Evolutionary conservation across 139 green algal genomes (phyloP).

Genomic region (Ettlia oleoabundans): DNA sequence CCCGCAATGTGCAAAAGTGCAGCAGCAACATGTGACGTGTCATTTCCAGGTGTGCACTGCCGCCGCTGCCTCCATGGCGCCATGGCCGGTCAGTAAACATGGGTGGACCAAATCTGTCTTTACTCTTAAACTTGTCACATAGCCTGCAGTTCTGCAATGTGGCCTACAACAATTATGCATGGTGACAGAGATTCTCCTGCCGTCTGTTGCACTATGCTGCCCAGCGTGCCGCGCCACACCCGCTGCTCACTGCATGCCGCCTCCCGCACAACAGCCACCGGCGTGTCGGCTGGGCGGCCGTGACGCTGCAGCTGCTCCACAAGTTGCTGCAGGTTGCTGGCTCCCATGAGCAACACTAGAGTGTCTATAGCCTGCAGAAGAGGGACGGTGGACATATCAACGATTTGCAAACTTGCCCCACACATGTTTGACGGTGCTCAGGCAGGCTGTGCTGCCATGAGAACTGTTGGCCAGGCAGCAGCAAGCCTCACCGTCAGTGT

Average conservation of each 20-base stretch:
- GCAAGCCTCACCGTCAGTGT: constrained; percentile 25
- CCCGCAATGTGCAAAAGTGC: background rate
- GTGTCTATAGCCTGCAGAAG: constrained; percentile 11
- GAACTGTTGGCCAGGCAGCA: too few relatives aligned
- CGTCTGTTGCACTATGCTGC: constrained; percentile 43
- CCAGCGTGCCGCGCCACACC: constrained; percentile 60
- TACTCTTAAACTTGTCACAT: too few relatives aligned
- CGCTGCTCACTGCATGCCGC: constrained; percentile 57
- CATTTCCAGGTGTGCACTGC: too few relatives aligned
- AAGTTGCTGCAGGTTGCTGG: constrained; percentile 45
- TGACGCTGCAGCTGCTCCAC: constrained; percentile 43
- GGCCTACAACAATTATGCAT: constrained; percentile 65
- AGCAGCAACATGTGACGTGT: too few relatives aligned
- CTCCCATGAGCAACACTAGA: constrained; percentile 81
- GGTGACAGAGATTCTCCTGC: constrained; percentile 55
- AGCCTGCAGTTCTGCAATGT: background rate
- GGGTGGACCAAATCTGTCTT: too few relatives aligned
- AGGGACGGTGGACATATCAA: too few relatives aligned
- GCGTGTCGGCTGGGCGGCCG: constrained; percentile 26
- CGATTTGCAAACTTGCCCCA: too few relatives aligned
- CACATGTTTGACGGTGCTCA: too few relatives aligned
- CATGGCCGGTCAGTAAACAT: too few relatives aligned
- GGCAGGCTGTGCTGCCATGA: too few relatives aligned
- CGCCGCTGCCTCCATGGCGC: background rate
- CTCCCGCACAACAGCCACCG: constrained; percentile 35